Evolutionary conservation across 441 rosid species (phyloP).

Genomic region (Breynia disticha): DNA sequence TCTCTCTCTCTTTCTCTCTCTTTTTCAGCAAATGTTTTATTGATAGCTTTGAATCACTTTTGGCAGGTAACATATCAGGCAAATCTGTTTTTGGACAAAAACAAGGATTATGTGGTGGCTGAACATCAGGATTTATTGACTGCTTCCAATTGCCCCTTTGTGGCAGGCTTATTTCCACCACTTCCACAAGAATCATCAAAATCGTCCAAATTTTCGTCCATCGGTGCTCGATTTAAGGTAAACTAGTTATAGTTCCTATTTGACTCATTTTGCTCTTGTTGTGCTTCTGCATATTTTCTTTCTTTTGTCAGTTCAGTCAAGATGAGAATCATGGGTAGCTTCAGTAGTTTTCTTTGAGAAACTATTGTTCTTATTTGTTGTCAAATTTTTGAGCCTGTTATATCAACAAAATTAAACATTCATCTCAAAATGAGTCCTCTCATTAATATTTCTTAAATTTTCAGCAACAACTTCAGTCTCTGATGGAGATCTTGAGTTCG

Average conservation of each 20-base stretch:
- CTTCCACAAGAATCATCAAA: constrained; percentile 80
- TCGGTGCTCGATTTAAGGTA: constrained; percentile 94
- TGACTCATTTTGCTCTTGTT: background rate
- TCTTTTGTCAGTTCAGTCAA: too few species aligned
- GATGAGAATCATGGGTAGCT: too few species aligned
- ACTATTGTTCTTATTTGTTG: background rate
- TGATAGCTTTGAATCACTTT: constrained; percentile 13
- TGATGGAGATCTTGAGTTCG: constrained; percentile 83
- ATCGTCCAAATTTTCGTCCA: constrained; percentile 91
- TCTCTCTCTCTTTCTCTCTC: constrained; percentile 1
- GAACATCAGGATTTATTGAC: constrained; percentile 89
- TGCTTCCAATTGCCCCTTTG: constrained; percentile 65
- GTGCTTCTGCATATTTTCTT: too few species aligned
- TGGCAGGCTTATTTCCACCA: constrained; percentile 69
- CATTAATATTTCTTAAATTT: constrained; percentile 5
- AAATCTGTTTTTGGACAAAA: constrained; percentile 84
- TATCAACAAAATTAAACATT: background rate
- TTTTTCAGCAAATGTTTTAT: constrained; percentile 8
- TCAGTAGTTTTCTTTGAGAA: too few species aligned
- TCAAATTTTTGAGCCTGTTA: background rate
- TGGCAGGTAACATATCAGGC: constrained; percentile 79
- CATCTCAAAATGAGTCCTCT: background rate
- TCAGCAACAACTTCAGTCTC: constrained; percentile 91
- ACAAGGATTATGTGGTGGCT: constrained; percentile 94
- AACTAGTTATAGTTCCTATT: background rate